A percentile compares a stretch with the other conserved stretches of the same genome.
Evolutionary conservation across 768 basidiomycete species (phyloP).

Genomic region (Serendipita sp.): DNA sequence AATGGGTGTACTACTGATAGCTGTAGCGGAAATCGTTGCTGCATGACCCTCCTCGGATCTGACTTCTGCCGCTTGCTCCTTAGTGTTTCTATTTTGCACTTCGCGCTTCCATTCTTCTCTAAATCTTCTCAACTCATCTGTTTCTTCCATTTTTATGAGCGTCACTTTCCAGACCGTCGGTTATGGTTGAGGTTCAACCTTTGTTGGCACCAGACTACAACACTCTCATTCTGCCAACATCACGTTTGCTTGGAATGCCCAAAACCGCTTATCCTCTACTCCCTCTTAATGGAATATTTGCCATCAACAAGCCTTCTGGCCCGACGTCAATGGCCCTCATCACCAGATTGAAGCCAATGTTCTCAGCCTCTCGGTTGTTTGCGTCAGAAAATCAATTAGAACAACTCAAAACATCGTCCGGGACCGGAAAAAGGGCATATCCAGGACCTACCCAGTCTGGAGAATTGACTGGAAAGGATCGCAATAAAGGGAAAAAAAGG

Average conservation of each 20-base stretch:
- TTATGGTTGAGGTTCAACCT: no score
- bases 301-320: conserved; percentile 79
- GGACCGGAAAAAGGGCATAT: conserved; percentile 27
- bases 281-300: conserved; percentile 73
- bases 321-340: conserved; percentile 84
- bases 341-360: conserved; percentile 68
- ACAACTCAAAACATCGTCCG: conserved; percentile 32
- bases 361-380: conserved; percentile 65
- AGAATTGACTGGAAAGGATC: conserved; percentile 22
- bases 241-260: conserved; percentile 35
- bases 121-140: conserved; percentile 50
- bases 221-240: no score
- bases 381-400: conserved; percentile 17
- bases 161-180: no score
- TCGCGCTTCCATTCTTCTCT: conserved; percentile 61
- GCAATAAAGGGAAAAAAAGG: conserved; percentile 27
- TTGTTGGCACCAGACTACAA: no score
- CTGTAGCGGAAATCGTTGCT: background rate
- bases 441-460: background rate
- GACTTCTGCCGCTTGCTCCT: background rate
- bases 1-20: background rate
- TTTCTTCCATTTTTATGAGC: conserved; percentile 20
- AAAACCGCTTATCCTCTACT: conserved; percentile 36
- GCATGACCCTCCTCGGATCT: background rate
- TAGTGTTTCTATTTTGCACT: conserved; percentile 19